Conservation (phyloP, 345 rosid genomes). For the Noccaea caerulescens region DNA sequence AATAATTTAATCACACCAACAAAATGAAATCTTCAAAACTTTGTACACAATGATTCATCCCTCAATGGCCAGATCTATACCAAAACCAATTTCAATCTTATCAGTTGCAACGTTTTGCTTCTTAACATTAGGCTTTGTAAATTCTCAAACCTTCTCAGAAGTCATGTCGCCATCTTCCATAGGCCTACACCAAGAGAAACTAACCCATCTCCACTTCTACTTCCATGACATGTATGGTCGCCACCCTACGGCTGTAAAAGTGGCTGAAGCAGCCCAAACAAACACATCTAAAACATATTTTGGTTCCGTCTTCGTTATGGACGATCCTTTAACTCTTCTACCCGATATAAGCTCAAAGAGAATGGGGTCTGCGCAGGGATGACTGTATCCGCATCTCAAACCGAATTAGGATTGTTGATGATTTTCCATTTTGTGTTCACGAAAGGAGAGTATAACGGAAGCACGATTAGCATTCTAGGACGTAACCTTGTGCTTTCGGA, state of each 20-base stretch:
- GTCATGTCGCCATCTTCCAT: slow-evolving; percentile 33
- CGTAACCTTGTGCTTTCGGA: slow-evolving; percentile 45
- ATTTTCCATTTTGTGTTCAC: slow-evolving; percentile 53
- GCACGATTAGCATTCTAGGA: slow-evolving; percentile 55
- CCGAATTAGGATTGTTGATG: slow-evolving; percentile 49
- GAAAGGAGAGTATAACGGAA: slow-evolving; percentile 58
- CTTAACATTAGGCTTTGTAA: background rate
- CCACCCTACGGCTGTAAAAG: slow-evolving; percentile 45
- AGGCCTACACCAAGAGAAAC: slow-evolving; percentile 47
- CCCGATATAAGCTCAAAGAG: slow-evolving; percentile 47
- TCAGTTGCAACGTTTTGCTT: slow-evolving; percentile 4
- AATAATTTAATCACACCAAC: slow-evolving; percentile 5
- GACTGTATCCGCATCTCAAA: slow-evolving; percentile 48
- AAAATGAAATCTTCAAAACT: background rate
- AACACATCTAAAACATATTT: slow-evolving; percentile 46
- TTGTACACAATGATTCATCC: background rate
- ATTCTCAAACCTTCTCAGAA: slow-evolving; percentile 35
- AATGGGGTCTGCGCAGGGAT: slow-evolving; percentile 63
- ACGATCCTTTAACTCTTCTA: slow-evolving; percentile 51
- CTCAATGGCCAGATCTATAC: slow-evolving; percentile 5
- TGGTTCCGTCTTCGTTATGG: slow-evolving; percentile 52
- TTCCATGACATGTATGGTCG: slow-evolving; percentile 56
- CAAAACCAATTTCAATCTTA: slow-evolving; percentile 6
- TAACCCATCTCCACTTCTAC: slow-evolving; percentile 55
- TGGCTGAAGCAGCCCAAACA: slow-evolving; percentile 47